Evolutionary conservation across 345 rosid genomes (phyloP).

Genomic region (Rhodamnia argentea): DNA sequence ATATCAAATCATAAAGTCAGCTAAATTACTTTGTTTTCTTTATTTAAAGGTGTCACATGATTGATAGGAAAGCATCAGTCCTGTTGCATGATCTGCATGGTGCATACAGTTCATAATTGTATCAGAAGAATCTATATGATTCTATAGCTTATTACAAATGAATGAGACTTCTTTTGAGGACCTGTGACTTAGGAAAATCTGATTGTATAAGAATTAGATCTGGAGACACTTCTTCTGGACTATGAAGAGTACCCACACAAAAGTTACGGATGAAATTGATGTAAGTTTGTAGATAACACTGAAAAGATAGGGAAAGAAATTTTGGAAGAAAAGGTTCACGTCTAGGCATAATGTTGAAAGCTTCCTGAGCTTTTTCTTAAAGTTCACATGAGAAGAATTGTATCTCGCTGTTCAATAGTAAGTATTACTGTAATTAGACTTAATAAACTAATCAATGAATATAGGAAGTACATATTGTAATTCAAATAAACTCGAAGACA

Average conservation of each 20-base stretch:
- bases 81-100: background rate
- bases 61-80: background rate
- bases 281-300: background rate
- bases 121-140: background rate
- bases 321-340: background rate
- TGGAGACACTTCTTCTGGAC: background rate
- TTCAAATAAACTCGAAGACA: background rate
- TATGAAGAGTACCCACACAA: background rate
- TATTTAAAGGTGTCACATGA: background rate
- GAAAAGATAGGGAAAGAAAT: background rate
- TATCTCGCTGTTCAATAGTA: background rate
- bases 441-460: background rate
- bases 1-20: background rate
- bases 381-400: background rate
- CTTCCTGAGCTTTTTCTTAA: background rate
- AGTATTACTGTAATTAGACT: background rate
- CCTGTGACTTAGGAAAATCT: background rate
- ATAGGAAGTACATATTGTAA: background rate
- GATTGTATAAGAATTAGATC: background rate
- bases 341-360: background rate
- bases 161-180: background rate
- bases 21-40: background rate
- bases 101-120: background rate
- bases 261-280: background rate
- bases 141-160: background rate